Evolutionary conservation across 148 eudicot species (phyloP), one percentile per base, ranked within the genome.

Genomic region (Agrostemma githago): DNA sequence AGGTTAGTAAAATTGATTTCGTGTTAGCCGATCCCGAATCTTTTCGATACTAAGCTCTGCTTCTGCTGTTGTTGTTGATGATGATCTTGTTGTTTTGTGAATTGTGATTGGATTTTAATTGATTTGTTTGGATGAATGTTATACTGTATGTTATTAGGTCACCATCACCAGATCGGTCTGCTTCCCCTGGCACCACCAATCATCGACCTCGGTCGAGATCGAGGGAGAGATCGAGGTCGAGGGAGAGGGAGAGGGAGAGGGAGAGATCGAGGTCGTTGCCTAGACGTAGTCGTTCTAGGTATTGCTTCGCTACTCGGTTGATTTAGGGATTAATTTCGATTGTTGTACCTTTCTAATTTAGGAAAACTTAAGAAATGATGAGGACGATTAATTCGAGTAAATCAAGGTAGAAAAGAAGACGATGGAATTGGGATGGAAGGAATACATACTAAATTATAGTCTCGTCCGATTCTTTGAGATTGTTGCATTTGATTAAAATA

Each of bases 241-340:
- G 74, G 76, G 34, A 26, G 34, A 26, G 34, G 34, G 34, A 26
- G 34, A 26, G 34, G 34, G 34, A 26, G 34, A 26, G 34, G 34
- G 34, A 26, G 34, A 26, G n/a, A n/a, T 80, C 86, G 0, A 76
- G 41, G 72, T 79, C 86, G 21, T 77, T 76, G 76, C 79, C 89
- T 20, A 83, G 84, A 77, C 84, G 76, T 54, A 85, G 86, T 77
- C 87, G 83, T 16, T 88, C 92, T 62, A 82, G 88, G 92, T 88
- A 81, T 40, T 17, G 37, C 46, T 69, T 70, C 14, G 42, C 19
- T 6, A 62, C 59, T 10, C 2, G n/a, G 6, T 51, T 6, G 38
- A 9, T 60, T 39, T 14, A 66, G 57, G 59, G 60, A 43, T 78
- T 14, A 61, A 41, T 61, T 53, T 51, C 48, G 34, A 26, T 26